Base-by-base conservation (phyloP, 495 filamentous ascomycete species). In the Penicillium crystallinum region DNA sequence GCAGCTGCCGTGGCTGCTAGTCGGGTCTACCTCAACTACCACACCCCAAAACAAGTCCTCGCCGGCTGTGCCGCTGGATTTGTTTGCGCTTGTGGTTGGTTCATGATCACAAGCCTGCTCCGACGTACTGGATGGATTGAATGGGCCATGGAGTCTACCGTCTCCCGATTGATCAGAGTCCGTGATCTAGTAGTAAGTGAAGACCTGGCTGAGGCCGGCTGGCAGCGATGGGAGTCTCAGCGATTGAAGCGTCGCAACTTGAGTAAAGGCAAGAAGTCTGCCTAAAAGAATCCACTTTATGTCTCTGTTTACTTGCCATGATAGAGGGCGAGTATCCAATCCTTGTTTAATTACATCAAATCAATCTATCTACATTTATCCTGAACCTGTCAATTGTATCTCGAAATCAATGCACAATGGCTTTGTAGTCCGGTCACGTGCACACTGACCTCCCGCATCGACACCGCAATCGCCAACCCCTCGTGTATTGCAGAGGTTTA, bases 11-110 rank as follows among this genome's bases (percentile, higher is more conserved):
- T 97, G 0, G 86, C 90, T 17, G 77, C 78, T 59, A 93, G 88
- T 56, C 75, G 93, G 31, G 77, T 96, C 46, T 99, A 99, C 64
- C 69, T 99, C 55, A 90, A 83, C 61, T 99, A 99, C 69, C 93
- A 99, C 72, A 97, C 92, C 4, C 78, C 78, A 23, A 82, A 76
- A 57, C 93, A 99, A 71, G 95, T 99, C 2, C 66, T 89, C 11
- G 90, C 87, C 1, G 93, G 93, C 11, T 82, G 71, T 51, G 72
- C 65, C 12, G 90, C 90, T 4, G 93, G 93, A 0, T 69, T 77
- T 11, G 59, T 84, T 3, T 90, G 83, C 58, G 91, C 87, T 2
- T 57, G 87, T 4, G 75, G 67, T 5, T 99, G 93, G 93, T 99
- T 95, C 62, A 59, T 71, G 3, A 71, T 85, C 27, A 93, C 87